A percentile compares a stretch with the other conserved stretches of the same genome.
These are phyloP conservation scores for Eucalyptus dawsonii DNA, from an alignment of 345 rosid species.

Conservation along the genomic window DNA sequence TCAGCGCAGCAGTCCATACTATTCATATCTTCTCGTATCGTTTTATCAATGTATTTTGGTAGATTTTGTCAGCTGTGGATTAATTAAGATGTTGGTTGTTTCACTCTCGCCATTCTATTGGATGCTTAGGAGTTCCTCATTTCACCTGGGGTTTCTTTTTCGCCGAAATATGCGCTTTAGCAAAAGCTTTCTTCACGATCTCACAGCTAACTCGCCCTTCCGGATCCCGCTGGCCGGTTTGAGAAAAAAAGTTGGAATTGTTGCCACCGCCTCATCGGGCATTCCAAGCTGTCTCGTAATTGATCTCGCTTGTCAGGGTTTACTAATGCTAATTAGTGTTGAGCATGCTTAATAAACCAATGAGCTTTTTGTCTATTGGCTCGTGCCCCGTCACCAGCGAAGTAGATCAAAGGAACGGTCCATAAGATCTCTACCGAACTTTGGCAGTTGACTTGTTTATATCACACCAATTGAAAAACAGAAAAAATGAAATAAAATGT, in stretches of 20 bases:
- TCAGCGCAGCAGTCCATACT: neutral
- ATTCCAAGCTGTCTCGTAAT: neutral
- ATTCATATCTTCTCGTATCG: neutral
- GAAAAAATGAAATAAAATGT: neutral
- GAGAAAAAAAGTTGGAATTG: neutral
- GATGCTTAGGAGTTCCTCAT: neutral
- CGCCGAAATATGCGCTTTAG: neutral
- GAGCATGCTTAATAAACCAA: neutral
- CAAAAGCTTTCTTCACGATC: neutral
- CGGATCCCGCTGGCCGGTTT: neutral
- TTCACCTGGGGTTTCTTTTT: neutral
- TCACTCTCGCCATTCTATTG: neutral
- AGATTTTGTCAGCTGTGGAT: neutral
- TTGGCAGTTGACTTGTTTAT: neutral
- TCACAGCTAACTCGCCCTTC: neutral
- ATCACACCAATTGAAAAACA: neutral
- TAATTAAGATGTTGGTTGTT: neutral
- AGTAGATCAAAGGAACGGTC: neutral
- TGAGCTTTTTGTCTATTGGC: neutral
- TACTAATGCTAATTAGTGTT: neutral
- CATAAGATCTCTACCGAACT: neutral
- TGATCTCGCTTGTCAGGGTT: neutral
- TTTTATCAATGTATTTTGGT: neutral
- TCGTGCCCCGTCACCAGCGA: neutral
- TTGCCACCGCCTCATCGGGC: neutral